Conservation (phyloP, 176 grass and related monocot species). For the Phyllostachys edulis region DNA sequence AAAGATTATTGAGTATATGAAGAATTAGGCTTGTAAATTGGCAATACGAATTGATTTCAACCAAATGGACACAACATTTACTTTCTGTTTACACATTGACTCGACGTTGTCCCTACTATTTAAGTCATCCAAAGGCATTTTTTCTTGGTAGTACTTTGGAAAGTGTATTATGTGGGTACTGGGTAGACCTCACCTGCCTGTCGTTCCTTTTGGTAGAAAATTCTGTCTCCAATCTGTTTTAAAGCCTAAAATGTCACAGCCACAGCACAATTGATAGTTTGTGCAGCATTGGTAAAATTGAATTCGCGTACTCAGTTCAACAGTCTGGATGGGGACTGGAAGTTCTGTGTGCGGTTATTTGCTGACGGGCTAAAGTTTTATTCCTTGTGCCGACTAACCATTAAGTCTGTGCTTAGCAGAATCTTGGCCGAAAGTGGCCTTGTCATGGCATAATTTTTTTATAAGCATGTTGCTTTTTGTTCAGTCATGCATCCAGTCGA, state of each 20-base stretch:
- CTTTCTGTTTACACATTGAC: not conserved
- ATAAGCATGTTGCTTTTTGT: not conserved
- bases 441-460: conserved; percentile 17
- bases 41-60: not conserved
- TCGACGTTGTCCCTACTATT: not conserved
- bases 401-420: not conserved
- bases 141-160: not conserved
- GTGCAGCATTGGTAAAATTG: not conserved
- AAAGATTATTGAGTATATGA: not conserved
- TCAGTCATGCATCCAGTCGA: not conserved
- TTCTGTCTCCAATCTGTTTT: not conserved
- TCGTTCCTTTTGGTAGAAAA: not conserved
- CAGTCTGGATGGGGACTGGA: not conserved
- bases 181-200: not conserved
- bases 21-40: not conserved
- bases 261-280: not conserved
- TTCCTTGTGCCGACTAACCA: not conserved
- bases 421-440: not conserved
- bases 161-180: not conserved
- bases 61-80: not conserved
- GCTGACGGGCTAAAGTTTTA: conserved; percentile 14
- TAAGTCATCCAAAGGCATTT: not conserved
- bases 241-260: not conserved
- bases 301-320: not conserved
- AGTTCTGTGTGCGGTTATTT: not conserved